Evolutionary conservation across 176 grass and related monocot genomes (phyloP), one percentile per base, ranked within the genome.

Genomic region (Zea mays): DNA sequence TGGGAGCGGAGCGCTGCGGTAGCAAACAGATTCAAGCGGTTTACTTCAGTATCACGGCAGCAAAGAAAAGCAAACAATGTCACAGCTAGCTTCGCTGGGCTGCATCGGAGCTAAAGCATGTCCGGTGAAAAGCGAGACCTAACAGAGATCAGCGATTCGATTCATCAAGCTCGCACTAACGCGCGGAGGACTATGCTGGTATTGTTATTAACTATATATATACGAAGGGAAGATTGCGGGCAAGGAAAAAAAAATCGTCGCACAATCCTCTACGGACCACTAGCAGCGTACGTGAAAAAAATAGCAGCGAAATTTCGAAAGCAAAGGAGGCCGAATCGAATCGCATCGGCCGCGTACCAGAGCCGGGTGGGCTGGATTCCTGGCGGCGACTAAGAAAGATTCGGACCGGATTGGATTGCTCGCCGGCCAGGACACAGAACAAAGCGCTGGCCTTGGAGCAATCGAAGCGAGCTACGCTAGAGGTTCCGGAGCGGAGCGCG

Each of bases 11-110:
- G 75, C 49, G 62, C 67, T 70, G 55, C 67, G 19, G 58, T 54
- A 73, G 43, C 70, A 81, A 75, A 73, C 41, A 83, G 56, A 83
- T 84, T 65, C 27, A 80, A 6, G 3, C n/a, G 59, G 19, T 58
- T 58, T 20, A 58, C 65, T 85, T 85, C 69, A 77, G 69, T 62
- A 60, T 51, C 58, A 61, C 52, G 49, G 21, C 19, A 73, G 34
- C n/a, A 72, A 62, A 7, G 3, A 64, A 55, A 5, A 51, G 15
- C 36, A 63, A 71, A 54, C 2, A 35, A 72, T 38, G 82, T 0
- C 17, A 43, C n/a, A 65, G 48, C 41, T 73, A 67, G 52, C 13
- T 73, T 72, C 59, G 62, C 10, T 44, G 5, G 38, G 58, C 13
- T 39, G 46, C 21, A 74, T 44, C 52, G 47, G 49, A 47, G 54